phyloP scores from a whole-genome alignment of 768 basidiomycete species.

The Ramaria rubella region DNA sequence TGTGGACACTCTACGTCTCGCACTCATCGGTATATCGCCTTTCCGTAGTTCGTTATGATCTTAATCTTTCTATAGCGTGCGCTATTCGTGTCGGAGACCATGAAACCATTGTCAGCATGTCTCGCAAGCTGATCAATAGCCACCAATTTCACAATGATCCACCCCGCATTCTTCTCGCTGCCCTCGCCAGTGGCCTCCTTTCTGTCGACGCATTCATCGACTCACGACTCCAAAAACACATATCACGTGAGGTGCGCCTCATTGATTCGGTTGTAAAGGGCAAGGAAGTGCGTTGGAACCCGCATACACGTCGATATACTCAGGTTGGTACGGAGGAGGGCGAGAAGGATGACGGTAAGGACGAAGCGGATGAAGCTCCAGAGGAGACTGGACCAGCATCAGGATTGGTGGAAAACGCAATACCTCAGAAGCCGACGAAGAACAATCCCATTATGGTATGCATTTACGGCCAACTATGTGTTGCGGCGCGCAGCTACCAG shows the following conservation, averaged over 20 bases:
- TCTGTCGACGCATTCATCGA: constrained; percentile 73
- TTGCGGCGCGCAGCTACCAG: constrained; percentile 83
- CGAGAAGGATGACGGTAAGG: constrained; percentile 33
- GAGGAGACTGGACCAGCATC: constrained; percentile 38
- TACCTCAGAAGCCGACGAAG: constrained; percentile 51
- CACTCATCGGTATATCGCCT: constrained; percentile 55
- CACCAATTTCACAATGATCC: constrained; percentile 89
- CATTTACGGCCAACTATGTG: constrained; percentile 77
- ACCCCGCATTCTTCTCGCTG: constrained; percentile 65
- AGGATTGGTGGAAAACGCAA: constrained; percentile 14
- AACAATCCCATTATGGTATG: constrained; percentile 64
- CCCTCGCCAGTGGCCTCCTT: constrained; percentile 62
- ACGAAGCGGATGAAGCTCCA: no score
- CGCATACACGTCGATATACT: constrained; percentile 46
- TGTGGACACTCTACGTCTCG: constrained; percentile 69
- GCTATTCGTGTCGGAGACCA: constrained; percentile 54
- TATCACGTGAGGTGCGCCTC: constrained; percentile 72
- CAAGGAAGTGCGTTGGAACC: constrained; percentile 61
- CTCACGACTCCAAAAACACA: constrained; percentile 74
- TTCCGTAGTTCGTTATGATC: not conserved
- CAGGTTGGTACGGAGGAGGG: constrained; percentile 33
- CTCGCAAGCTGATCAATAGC: constrained; percentile 62
- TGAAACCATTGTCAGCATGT: constrained; percentile 60
- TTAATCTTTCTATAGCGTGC: constrained; percentile 48
- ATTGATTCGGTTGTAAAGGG: constrained; percentile 60